These are phyloP conservation scores for Verruconis gallopava DNA, from an alignment of 2,329 filamentous ascomycete genomes.

Conservation along the genomic window DNA sequence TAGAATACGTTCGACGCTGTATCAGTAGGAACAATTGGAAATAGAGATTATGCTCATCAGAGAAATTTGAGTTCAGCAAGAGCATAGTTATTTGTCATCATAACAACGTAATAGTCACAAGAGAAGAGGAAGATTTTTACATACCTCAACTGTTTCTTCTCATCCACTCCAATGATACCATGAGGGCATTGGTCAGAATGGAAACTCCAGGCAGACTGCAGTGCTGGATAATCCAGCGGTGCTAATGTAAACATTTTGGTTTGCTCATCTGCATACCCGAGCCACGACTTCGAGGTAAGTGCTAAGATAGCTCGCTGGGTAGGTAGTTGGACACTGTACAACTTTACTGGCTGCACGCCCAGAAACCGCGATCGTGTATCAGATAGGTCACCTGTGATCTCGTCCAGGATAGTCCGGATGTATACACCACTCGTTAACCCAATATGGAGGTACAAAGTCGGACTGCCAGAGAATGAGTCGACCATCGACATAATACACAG, in stretches of 20 bases:
- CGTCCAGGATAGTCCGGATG: constrained; percentile 84
- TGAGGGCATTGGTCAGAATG: constrained; percentile 88
- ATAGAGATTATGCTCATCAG: constrained; percentile 17
- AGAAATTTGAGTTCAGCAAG: constrained; percentile 7
- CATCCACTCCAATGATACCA: constrained; percentile 88
- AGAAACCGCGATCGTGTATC: constrained; percentile 92
- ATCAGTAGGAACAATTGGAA: constrained; percentile 99
- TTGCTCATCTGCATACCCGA: constrained; percentile 82
- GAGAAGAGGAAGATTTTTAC: constrained; percentile 25
- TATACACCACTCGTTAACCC: constrained; percentile 94
- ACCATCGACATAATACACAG: constrained; percentile 91
- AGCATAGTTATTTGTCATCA: constrained; percentile 10
- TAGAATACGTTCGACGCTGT: constrained; percentile 13
- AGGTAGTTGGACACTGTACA: constrained; percentile 84
- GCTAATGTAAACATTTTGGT: constrained; percentile 85
- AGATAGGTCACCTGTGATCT: constrained; percentile 87
- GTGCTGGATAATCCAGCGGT: constrained; percentile 71
- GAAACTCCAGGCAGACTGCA: constrained; percentile 95
- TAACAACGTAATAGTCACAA: constrained; percentile 11
- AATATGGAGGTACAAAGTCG: constrained; percentile 87
- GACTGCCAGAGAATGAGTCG: constrained; percentile 79
- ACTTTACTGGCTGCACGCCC: constrained; percentile 75
- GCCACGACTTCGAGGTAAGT: constrained; percentile 86
- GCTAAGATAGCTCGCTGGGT: constrained; percentile 76
- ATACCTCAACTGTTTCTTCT: constrained; percentile 66